Evolutionary conservation across 805 yeast species (phyloP).

Genomic region (Saturnispora dispora): DNA sequence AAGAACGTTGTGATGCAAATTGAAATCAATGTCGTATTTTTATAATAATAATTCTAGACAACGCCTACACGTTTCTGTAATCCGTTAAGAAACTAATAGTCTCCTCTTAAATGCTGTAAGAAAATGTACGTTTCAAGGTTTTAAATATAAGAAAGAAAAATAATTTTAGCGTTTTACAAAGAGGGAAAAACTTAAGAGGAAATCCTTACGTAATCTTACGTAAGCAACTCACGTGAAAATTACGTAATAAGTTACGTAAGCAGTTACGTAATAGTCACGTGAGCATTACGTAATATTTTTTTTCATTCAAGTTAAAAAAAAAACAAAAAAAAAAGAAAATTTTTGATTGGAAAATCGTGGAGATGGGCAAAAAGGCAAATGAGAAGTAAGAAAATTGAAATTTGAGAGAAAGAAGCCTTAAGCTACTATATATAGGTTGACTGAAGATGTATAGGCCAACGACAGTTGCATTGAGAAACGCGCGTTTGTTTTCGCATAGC

Average conservation of each 20-base stretch:
- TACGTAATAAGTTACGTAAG: no score
- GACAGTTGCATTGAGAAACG: neutral
- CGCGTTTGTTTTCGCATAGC: slow-evolving; percentile 4
- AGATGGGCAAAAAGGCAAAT: neutral
- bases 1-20: neutral
- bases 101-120: neutral
- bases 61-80: neutral
- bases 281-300: neutral
- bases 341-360: neutral
- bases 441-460: neutral
- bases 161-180: neutral
- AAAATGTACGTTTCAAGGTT: neutral
- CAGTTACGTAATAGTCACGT: neutral
- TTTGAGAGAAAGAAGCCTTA: neutral
- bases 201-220: neutral
- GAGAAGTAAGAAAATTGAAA: neutral
- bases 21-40: neutral
- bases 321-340: neutral
- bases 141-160: neutral
- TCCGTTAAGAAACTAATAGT: neutral
- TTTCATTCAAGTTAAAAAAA: no score
- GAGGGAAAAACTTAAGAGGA: neutral
- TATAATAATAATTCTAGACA: no score
- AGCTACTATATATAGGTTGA: neutral
- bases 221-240: neutral